Evolutionary conservation across 2,329 filamentous ascomycete genomes (phyloP).

Genomic region (Elsinoe australis): DNA sequence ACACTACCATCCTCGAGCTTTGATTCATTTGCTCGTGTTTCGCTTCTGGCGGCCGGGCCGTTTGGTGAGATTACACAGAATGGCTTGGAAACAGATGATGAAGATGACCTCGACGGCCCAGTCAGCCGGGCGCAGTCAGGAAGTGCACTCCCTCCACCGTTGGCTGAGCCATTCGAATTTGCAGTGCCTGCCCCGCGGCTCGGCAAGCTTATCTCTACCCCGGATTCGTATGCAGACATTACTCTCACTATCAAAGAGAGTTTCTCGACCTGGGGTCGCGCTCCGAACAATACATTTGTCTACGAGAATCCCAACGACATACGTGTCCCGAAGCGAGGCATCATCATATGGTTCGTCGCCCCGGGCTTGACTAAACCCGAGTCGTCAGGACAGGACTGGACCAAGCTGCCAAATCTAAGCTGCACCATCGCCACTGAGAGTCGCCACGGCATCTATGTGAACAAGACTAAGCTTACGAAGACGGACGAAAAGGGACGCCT

Average conservation of each 20-base stretch:
- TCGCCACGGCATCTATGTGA: constrained; percentile 67
- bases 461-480: constrained; percentile 58
- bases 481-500: constrained; percentile 44
- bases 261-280: constrained; percentile 71
- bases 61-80: constrained; percentile 15
- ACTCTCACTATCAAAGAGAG: constrained; percentile 59
- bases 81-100: constrained; percentile 1
- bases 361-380: constrained; percentile 55
- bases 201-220: constrained; percentile 58
- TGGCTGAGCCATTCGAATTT: constrained; percentile 25
- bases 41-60: constrained; percentile 12
- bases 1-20: constrained; percentile 23
- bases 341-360: constrained; percentile 69
- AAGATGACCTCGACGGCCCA: not conserved
- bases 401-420: constrained; percentile 48
- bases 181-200: constrained; percentile 41
- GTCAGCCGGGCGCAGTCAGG: not conserved
- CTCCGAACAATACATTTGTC: constrained; percentile 57
- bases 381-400: constrained; percentile 46
- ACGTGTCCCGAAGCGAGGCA: constrained; percentile 71
- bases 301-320: constrained; percentile 57
- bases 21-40: constrained; percentile 15
- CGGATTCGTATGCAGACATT: constrained; percentile 58
- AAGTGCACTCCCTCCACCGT: not conserved
- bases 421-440: constrained; percentile 74